Percentiles rank a stretch among this genome's conserved stretches.
phyloP scores from a whole-genome alignment of 768 basidiomycete genomes.

The Pleurotus salmoneostramineus region DNA sequence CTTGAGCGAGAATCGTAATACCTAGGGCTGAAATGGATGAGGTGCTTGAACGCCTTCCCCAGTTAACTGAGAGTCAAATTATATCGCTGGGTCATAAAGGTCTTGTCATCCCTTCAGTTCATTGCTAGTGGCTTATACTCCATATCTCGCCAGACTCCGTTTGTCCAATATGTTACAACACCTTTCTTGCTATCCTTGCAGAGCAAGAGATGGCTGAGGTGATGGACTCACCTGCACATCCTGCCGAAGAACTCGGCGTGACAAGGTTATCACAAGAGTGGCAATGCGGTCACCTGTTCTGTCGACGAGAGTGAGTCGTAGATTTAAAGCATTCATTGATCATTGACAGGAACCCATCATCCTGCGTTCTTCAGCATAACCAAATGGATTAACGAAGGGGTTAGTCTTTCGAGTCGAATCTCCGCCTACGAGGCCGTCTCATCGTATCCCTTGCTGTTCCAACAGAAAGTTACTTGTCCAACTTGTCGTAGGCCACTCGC shows the following conservation, averaged over 20 bases:
- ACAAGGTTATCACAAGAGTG: slow-evolving; percentile 50
- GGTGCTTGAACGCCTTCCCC: slow-evolving; percentile 44
- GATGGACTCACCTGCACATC: slow-evolving; percentile 78
- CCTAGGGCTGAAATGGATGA: slow-evolving; percentile 25
- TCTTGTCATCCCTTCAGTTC: slow-evolving; percentile 11
- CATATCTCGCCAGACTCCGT: slow-evolving; percentile 44
- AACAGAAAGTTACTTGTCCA: slow-evolving; percentile 62
- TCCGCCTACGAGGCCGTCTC: background rate
- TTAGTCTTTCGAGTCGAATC: slow-evolving; percentile 25
- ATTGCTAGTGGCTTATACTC: background rate
- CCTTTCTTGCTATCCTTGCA: slow-evolving; percentile 63
- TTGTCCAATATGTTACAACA: slow-evolving; percentile 74
- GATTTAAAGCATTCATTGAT: slow-evolving; percentile 13
- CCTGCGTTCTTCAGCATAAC: slow-evolving; percentile 41
- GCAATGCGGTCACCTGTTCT: slow-evolving; percentile 73
- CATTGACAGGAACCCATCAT: background rate
- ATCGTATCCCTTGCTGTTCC: background rate
- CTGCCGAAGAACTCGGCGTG: slow-evolving; percentile 66
- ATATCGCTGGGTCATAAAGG: slow-evolving; percentile 44
- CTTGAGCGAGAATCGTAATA: too few species aligned
- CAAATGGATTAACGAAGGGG: slow-evolving; percentile 59
- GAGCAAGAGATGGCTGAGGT: slow-evolving; percentile 72
- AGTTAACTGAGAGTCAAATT: slow-evolving; percentile 47
- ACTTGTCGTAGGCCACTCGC: slow-evolving; percentile 51
- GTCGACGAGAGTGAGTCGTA: slow-evolving; percentile 65